A percentile compares a stretch with the other conserved stretches of the same genome.
Evolutionary conservation across 495 filamentous ascomycete species (phyloP).

Genomic region (Hypomontagnella monticulosa): DNA sequence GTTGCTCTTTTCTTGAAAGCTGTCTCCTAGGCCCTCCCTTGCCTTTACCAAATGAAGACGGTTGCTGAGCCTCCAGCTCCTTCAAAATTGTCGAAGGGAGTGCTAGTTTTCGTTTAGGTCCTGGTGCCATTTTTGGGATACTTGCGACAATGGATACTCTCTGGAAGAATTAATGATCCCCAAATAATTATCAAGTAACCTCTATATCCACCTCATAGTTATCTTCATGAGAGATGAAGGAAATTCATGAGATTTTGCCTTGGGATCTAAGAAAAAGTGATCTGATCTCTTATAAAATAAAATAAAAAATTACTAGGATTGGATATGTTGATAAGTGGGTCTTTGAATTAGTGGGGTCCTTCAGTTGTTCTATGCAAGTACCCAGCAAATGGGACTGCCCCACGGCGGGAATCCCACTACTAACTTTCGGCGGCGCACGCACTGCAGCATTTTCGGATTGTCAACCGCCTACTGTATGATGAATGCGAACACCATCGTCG

Average conservation of each 20-base stretch:
- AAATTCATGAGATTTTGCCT: too few species aligned
- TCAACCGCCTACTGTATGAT: neutral
- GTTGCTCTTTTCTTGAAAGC: slow-evolving; percentile 58
- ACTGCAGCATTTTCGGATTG: slow-evolving; percentile 10
- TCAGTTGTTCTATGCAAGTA: neutral
- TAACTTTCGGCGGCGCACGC: slow-evolving; percentile 4
- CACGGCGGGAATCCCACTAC: slow-evolving; percentile 7
- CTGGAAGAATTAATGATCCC: too few species aligned
- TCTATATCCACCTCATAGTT: too few species aligned
- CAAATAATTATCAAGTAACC: neutral
- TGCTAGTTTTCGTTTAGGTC: slow-evolving; percentile 36
- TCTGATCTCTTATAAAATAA: neutral
- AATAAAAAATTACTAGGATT: neutral
- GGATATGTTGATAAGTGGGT: neutral
- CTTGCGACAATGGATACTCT: neutral
- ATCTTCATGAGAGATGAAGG: too few species aligned
- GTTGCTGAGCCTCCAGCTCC: slow-evolving; percentile 42
- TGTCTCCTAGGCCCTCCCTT: slow-evolving; percentile 31
- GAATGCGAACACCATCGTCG: slow-evolving; percentile 3
- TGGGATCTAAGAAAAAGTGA: too few species aligned
- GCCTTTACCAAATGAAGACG: slow-evolving; percentile 17
- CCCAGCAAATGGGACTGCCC: neutral
- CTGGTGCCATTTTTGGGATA: slow-evolving; percentile 25
- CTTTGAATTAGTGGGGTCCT: neutral
- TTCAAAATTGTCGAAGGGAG: slow-evolving; percentile 41